phyloP scores from a whole-genome alignment of 2,329 filamentous ascomycete genomes.

The Fusarium nygamai region DNA sequence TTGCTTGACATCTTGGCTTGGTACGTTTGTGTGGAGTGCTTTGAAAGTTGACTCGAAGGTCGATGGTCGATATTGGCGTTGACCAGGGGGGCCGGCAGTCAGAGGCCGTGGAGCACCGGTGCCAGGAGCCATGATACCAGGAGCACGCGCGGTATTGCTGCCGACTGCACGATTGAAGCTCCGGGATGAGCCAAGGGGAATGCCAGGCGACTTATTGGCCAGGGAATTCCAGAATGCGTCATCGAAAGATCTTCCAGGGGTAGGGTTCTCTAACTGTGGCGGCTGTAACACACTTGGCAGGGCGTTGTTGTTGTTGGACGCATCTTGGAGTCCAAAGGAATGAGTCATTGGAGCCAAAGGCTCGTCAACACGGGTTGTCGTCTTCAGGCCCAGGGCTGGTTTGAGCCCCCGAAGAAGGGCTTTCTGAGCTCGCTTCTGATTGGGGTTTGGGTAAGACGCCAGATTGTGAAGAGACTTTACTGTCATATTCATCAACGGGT shows the following conservation, averaged over 20 bases:
- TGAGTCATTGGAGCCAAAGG: conserved; percentile 10
- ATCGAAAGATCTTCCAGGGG: conserved; percentile 13
- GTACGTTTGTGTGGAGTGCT: conserved; percentile 44
- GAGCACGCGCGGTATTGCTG: conserved; percentile 17
- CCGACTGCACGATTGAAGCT: conserved; percentile 22
- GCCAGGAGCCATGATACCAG: conserved; percentile 40
- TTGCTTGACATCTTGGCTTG: conserved; percentile 33
- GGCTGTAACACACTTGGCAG: conserved; percentile 5
- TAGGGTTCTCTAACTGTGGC: conserved; percentile 18
- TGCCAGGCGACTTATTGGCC: not conserved
- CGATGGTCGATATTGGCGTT: conserved; percentile 59
- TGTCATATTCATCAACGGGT: conserved; percentile 51
- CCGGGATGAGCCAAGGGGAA: conserved; percentile 12
- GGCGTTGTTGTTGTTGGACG: conserved; percentile 8
- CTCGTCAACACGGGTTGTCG: conserved; percentile 15
- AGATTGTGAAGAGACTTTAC: conserved; percentile 63
- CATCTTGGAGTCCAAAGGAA: conserved; percentile 10
- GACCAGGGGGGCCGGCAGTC: conserved; percentile 65
- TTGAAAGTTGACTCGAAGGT: conserved; percentile 54
- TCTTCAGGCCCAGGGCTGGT: conserved; percentile 30
- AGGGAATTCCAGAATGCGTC: conserved; percentile 14
- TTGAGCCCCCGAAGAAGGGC: conserved; percentile 51
- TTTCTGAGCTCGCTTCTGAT: conserved; percentile 61
- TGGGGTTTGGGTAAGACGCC: conserved; percentile 66
- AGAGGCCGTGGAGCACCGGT: conserved; percentile 60